Evolutionary conservation across 2,329 filamentous ascomycete genomes (phyloP).

Genomic region (Fonsecaea multimorphosa): DNA sequence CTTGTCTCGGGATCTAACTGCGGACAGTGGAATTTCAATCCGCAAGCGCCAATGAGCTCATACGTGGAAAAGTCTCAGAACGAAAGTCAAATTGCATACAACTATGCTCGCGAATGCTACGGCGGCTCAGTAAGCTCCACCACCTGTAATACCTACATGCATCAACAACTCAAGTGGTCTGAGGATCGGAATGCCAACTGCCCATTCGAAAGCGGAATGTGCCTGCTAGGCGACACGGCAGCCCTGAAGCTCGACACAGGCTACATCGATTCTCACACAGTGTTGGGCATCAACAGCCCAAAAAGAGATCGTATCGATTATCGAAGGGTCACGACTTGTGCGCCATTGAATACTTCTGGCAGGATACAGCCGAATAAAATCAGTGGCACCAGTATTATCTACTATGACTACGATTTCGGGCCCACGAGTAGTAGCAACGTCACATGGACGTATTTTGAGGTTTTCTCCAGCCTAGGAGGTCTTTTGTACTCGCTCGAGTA

Average conservation of each 20-base stretch:
- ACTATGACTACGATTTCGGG: slow-evolving; percentile 20
- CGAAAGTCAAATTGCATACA: background rate
- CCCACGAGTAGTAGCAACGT: background rate
- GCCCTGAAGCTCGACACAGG: slow-evolving; percentile 32
- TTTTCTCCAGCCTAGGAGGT: background rate
- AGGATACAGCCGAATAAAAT: slow-evolving; percentile 1
- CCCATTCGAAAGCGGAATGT: slow-evolving; percentile 30
- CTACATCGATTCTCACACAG: slow-evolving; percentile 38
- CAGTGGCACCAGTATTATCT: slow-evolving; percentile 13
- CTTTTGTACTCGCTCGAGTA: background rate
- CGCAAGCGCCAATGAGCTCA: background rate
- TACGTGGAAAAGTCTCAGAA: background rate
- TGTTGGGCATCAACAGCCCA: slow-evolving; percentile 42
- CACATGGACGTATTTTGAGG: background rate
- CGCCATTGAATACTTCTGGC: slow-evolving; percentile 27
- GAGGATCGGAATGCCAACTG: slow-evolving; percentile 26
- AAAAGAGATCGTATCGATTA: slow-evolving; percentile 38
- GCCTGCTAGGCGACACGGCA: background rate
- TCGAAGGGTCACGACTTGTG: slow-evolving; percentile 39
- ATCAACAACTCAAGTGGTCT: slow-evolving; percentile 16
- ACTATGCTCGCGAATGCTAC: background rate
- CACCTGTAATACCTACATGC: background rate
- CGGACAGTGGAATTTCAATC: background rate
- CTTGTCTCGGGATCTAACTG: background rate
- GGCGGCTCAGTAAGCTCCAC: background rate